These are phyloP conservation scores for Botryotinia narcissicola DNA, from an alignment of 2,329 filamentous ascomycete genomes.

Conservation along the genomic window DNA sequence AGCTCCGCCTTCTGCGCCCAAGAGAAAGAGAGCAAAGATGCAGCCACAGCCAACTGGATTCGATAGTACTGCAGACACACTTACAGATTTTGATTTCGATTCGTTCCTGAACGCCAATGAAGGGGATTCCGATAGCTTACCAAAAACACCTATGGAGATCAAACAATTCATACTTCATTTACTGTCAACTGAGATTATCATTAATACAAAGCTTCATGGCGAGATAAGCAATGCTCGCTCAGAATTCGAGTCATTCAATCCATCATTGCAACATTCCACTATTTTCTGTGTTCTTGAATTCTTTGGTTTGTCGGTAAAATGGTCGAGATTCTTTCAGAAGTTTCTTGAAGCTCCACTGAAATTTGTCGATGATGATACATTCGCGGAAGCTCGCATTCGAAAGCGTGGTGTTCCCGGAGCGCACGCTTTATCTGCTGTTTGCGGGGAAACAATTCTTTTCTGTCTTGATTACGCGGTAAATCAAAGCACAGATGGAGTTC, in stretches of 20 bases:
- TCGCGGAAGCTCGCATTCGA: slow-evolving; percentile 45
- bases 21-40: background rate
- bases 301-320: slow-evolving; percentile 56
- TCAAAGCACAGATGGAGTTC: slow-evolving; percentile 50
- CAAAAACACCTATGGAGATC: slow-evolving; percentile 43
- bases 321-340: slow-evolving; percentile 57
- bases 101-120: slow-evolving; percentile 21
- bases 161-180: slow-evolving; percentile 59
- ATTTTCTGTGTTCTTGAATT: slow-evolving; percentile 55
- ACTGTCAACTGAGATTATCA: slow-evolving; percentile 53
- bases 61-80: background rate
- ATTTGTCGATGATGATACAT: slow-evolving; percentile 48
- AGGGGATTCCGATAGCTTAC: slow-evolving; percentile 20
- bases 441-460: slow-evolving; percentile 61
- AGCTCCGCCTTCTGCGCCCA: background rate
- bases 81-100: background rate
- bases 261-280: slow-evolving; percentile 59
- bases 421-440: slow-evolving; percentile 56
- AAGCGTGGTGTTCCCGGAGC: slow-evolving; percentile 59
- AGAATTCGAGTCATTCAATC: slow-evolving; percentile 57
- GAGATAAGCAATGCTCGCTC: slow-evolving; percentile 56
- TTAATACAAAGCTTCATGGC: slow-evolving; percentile 49
- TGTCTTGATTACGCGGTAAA: slow-evolving; percentile 66
- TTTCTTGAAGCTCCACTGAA: slow-evolving; percentile 60
- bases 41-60: background rate